Conservation (phyloP, 75 land plant species). For the Selaginella tamariscina region DNA sequence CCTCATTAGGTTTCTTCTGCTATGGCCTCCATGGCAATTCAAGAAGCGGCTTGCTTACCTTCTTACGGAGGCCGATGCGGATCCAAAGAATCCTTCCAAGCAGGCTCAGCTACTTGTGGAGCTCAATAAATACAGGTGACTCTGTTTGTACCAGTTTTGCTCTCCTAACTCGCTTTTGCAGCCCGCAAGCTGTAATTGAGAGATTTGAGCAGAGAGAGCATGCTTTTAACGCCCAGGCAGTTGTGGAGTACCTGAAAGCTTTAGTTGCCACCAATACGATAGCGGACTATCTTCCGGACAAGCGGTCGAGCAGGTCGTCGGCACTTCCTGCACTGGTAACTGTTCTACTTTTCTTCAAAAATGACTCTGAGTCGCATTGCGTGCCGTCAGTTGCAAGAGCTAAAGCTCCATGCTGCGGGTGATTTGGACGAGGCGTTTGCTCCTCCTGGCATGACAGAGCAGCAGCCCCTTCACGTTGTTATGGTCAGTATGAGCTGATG, state of each 20-base stretch:
- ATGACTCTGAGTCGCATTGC: too few species aligned
- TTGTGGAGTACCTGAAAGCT: constrained; percentile 86
- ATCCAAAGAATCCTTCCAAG: constrained; percentile 62
- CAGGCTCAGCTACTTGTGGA: constrained; percentile 64
- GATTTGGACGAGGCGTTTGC: constrained; percentile 51
- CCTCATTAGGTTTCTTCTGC: constrained; percentile 36
- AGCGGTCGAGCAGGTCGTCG: constrained; percentile 53
- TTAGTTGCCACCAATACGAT: constrained; percentile 83
- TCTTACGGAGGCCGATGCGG: constrained; percentile 67
- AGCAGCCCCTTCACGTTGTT: constrained; percentile 93
- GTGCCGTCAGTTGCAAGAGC: constrained; percentile 58
- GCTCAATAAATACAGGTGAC: constrained; percentile 71
- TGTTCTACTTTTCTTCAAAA: not conserved
- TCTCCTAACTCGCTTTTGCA: constrained; percentile 19
- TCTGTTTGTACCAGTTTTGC: not conserved
- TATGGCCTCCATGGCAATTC: constrained; percentile 77
- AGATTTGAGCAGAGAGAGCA: constrained; percentile 85
- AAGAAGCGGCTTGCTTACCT: constrained; percentile 56
- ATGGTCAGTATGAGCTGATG: constrained; percentile 50
- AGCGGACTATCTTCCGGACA: constrained; percentile 85
- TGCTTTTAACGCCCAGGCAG: constrained; percentile 71
- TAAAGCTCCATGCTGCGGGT: constrained; percentile 82
- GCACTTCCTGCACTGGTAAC: constrained; percentile 73
- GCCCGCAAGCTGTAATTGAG: constrained; percentile 84
- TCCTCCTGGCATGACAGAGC: constrained; percentile 79